Conservation (phyloP, 2,329 filamentous ascomycete species). For the Neonectria punicea region DNA sequence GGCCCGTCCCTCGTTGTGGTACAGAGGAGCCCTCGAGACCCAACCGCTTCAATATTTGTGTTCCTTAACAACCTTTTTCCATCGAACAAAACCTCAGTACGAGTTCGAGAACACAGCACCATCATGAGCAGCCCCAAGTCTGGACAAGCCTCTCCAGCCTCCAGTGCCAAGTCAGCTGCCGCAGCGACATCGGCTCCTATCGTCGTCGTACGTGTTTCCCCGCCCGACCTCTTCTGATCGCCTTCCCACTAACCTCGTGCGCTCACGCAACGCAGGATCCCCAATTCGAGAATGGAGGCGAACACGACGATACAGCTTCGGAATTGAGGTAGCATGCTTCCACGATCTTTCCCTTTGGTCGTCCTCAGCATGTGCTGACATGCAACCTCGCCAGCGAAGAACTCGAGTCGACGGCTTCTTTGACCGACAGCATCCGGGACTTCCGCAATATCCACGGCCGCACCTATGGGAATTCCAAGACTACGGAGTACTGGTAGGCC, state of each 20-base stretch:
- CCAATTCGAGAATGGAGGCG: conserved; percentile 24
- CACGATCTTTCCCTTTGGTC: neutral
- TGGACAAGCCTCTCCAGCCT: conserved; percentile 2
- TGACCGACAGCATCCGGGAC: conserved; percentile 34
- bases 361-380: conserved; percentile 2
- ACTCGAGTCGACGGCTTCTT: conserved; percentile 28
- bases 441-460: conserved; percentile 33
- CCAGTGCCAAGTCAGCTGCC: conserved; percentile 15
- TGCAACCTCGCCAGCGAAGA: conserved; percentile 17
- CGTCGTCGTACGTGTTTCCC: conserved; percentile 16
- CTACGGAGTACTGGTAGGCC: conserved; percentile 31
- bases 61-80: neutral
- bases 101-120: neutral
- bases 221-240: neutral
- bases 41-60: neutral
- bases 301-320: conserved; percentile 21
- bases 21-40: too few species aligned
- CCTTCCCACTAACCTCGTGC: conserved; percentile 15
- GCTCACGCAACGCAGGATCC: conserved; percentile 23
- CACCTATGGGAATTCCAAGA: conserved; percentile 34
- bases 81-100: neutral
- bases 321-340: conserved; percentile 19
- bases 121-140: conserved; percentile 24
- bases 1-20: neutral
- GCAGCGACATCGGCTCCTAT: conserved; percentile 25